Conservation (phyloP, 805 yeast species). For the Pichia cephalocereana region DNA sequence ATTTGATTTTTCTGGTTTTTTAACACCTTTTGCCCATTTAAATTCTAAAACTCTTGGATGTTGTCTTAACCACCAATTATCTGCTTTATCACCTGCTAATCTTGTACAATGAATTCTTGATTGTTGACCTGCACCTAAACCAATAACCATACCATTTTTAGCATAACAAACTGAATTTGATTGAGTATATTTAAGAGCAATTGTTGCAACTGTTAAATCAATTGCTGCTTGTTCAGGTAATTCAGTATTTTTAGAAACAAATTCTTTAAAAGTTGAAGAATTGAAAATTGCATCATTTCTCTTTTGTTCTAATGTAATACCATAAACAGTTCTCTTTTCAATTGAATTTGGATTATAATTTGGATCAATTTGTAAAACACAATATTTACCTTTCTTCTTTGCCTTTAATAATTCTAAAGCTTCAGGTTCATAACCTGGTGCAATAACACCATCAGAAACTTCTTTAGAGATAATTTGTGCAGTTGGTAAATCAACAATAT, state of each 20-base stretch:
- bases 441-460: conserved; percentile 97
- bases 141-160: conserved; percentile 98
- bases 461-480: conserved; percentile 96
- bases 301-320: conserved; percentile 91
- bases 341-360: conserved; percentile 70
- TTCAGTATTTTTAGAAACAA: conserved; percentile 77
- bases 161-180: conserved; percentile 98
- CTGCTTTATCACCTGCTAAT: conserved; percentile 98
- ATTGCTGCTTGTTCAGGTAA: conserved; percentile 87
- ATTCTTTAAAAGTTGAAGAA: conserved; percentile 82
- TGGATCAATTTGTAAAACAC: conserved; percentile 94
- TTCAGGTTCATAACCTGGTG: conserved; percentile 91
- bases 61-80: conserved; percentile 99
- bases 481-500: conserved; percentile 92
- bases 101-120: conserved; percentile 99
- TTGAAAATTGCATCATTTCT: conserved; percentile 96
- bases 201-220: conserved; percentile 94
- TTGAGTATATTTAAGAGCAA: conserved; percentile 95
- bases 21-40: conserved; percentile 97
- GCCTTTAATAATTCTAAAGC: conserved; percentile 81
- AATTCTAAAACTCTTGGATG: conserved; percentile 89
- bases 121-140: conserved; percentile 99
- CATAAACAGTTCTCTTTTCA: conserved; percentile 94
- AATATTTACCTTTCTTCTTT: conserved; percentile 97
- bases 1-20: conserved; percentile 97